phyloP scores from a whole-genome alignment of 257 asterid species.

The Handroanthus guayacan region DNA sequence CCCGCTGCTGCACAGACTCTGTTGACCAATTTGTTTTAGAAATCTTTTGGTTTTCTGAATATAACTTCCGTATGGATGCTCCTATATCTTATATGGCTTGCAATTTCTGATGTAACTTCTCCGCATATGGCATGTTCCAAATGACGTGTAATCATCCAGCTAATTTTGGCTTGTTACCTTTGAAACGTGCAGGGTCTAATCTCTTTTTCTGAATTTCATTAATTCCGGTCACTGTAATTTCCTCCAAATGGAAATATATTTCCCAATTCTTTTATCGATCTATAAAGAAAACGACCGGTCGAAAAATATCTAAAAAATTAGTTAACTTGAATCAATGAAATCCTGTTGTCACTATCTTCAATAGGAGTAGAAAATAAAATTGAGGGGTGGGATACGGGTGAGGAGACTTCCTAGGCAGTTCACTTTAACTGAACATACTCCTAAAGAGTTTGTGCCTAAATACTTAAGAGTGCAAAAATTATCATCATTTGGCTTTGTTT shows the following conservation, averaged over 20 bases:
- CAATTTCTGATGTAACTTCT: slow-evolving; percentile 9
- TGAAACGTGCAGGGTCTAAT: slow-evolving; percentile 69
- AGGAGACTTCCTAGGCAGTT: neutral
- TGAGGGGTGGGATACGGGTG: neutral
- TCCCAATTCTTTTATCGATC: neutral
- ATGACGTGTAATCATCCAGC: neutral
- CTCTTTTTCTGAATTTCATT: slow-evolving; percentile 81
- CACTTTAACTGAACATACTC: neutral
- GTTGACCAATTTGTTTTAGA: no score
- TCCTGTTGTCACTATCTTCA: neutral
- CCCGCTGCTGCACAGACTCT: no score
- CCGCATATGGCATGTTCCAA: neutral
- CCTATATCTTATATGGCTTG: neutral
- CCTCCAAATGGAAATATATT: neutral
- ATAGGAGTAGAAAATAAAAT: neutral
- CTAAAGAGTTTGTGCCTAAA: neutral
- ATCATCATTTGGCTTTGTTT: neutral
- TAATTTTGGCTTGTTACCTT: slow-evolving; percentile 27
- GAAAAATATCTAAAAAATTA: neutral
- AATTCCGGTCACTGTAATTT: slow-evolving; percentile 67
- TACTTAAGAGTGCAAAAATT: neutral
- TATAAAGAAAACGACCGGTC: neutral
- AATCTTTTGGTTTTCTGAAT: neutral
- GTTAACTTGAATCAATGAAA: neutral
- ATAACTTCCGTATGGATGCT: neutral